Percentiles rank a stretch among this genome's conserved stretches.
These are phyloP conservation scores for Nothophaeocryptopus gaeumannii DNA, from an alignment of 2,329 filamentous ascomycete genomes.

Conservation along the genomic window DNA sequence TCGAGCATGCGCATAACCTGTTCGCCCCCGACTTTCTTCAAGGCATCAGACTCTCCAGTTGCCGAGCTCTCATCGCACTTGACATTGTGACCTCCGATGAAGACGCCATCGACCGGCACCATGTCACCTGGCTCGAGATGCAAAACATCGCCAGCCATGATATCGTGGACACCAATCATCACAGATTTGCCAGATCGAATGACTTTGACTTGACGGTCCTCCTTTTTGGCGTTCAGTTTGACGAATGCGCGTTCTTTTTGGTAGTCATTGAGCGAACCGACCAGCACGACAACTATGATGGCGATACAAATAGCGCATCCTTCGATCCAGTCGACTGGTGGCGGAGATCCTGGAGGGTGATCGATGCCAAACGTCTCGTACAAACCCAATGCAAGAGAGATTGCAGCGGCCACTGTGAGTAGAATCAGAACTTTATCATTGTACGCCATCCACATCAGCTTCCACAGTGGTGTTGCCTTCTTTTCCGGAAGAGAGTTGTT, in stretches of 20 bases:
- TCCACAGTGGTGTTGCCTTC: slow-evolving; percentile 66
- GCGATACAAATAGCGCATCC: slow-evolving; percentile 77
- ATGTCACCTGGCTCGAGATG: slow-evolving; percentile 71
- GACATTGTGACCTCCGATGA: slow-evolving; percentile 65
- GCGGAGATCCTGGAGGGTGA: slow-evolving; percentile 33
- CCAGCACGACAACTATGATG: slow-evolving; percentile 70
- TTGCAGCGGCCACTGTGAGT: slow-evolving; percentile 66
- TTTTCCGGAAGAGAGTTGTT: slow-evolving; percentile 68
- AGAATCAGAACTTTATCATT: slow-evolving; percentile 77
- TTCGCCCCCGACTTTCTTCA: slow-evolving; percentile 64
- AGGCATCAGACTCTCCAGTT: slow-evolving; percentile 70
- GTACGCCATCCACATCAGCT: slow-evolving; percentile 76
- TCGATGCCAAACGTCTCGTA: slow-evolving; percentile 60
- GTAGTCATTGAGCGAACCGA: slow-evolving; percentile 76
- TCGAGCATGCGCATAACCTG: slow-evolving; percentile 63
- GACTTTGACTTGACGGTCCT: slow-evolving; percentile 70
- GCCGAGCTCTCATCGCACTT: slow-evolving; percentile 73
- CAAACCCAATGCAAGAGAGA: slow-evolving; percentile 71
- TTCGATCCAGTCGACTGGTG: slow-evolving; percentile 71
- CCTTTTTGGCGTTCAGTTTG: slow-evolving; percentile 76
- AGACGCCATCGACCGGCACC: slow-evolving; percentile 67
- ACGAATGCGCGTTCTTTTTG: slow-evolving; percentile 80
- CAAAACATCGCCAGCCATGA: slow-evolving; percentile 71
- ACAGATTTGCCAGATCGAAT: slow-evolving; percentile 68
- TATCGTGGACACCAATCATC: slow-evolving; percentile 67